phyloP scores from a whole-genome alignment of 2,329 filamentous ascomycete species.

The Alternaria burnsii region DNA sequence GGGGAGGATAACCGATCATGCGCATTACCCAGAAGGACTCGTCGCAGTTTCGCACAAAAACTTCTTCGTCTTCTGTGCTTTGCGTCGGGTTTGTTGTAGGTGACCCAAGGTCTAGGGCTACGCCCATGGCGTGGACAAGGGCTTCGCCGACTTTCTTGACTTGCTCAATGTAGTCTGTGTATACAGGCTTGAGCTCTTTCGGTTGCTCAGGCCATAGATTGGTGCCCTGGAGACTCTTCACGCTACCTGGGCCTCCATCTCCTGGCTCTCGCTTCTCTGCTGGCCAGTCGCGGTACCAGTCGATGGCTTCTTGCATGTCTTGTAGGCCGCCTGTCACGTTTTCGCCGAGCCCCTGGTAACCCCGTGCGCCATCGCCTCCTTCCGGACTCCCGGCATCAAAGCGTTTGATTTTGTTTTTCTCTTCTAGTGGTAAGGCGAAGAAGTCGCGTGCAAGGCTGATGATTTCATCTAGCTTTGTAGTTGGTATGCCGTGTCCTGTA shows the following conservation, averaged over 20 bases:
- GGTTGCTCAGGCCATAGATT: conserved; percentile 56
- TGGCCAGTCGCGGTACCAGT: conserved; percentile 51
- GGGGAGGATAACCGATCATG: conserved; percentile 52
- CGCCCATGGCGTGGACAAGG: conserved; percentile 51
- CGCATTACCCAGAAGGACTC: conserved; percentile 53
- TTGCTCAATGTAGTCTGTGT: conserved; percentile 43
- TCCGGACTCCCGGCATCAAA: conserved; percentile 42
- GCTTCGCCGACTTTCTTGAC: conserved; percentile 44
- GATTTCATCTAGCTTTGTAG: conserved; percentile 32
- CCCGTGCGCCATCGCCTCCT: conserved; percentile 49
- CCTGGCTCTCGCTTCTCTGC: conserved; percentile 20
- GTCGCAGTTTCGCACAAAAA: conserved; percentile 45
- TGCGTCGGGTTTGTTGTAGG: background rate
- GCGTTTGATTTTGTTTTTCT: conserved; percentile 49
- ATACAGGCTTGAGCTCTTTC: conserved; percentile 36
- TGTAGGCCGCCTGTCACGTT: conserved; percentile 47
- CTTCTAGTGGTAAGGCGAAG: conserved; percentile 38
- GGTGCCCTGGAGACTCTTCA: conserved; percentile 49
- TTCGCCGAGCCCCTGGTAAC: conserved; percentile 51
- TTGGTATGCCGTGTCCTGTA: conserved; percentile 52
- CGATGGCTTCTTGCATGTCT: conserved; percentile 53
- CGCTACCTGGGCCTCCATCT: conserved; percentile 26
- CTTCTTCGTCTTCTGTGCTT: conserved; percentile 34
- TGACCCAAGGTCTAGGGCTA: conserved; percentile 43
- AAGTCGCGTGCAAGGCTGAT: conserved; percentile 46